A percentile compares a stretch with the other conserved stretches of the same genome.
Evolutionary conservation across 805 yeast species (phyloP).

Genomic region (Metschnikowia lunata): DNA sequence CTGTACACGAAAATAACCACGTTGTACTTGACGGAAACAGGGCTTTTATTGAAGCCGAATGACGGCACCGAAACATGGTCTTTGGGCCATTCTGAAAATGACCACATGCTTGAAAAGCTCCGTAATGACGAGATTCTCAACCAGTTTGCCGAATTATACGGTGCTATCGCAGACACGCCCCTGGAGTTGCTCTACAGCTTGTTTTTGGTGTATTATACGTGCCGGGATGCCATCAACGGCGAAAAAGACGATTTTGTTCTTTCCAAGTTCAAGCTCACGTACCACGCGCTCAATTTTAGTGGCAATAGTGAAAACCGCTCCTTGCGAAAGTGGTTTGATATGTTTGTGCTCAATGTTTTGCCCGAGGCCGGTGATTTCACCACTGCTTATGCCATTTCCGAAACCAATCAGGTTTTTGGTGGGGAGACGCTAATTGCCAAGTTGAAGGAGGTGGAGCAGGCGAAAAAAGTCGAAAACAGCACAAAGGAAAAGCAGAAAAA

Average conservation of each 20-base stretch:
- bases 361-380: slow-evolving; percentile 26
- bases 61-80: slow-evolving; percentile 4
- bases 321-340: slow-evolving; percentile 25
- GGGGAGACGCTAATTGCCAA: slow-evolving; percentile 9
- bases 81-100: slow-evolving; percentile 7
- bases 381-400: slow-evolving; percentile 26
- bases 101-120: slow-evolving; percentile 14
- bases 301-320: slow-evolving; percentile 12
- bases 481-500: slow-evolving; percentile 8
- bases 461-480: slow-evolving; percentile 4
- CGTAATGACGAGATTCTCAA: slow-evolving; percentile 17
- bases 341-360: slow-evolving; percentile 33
- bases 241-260: slow-evolving; percentile 9
- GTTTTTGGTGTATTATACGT: slow-evolving; percentile 27
- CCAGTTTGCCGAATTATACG: slow-evolving; percentile 19
- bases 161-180: slow-evolving; percentile 23
- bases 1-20: slow-evolving; percentile 32
- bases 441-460: slow-evolving; percentile 13
- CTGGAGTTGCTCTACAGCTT: slow-evolving; percentile 31
- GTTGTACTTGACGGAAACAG: slow-evolving; percentile 35
- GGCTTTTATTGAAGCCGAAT: slow-evolving; percentile 18
- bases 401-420: slow-evolving; percentile 18
- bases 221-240: slow-evolving; percentile 16
- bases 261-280: slow-evolving; percentile 12
- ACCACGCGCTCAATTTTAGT: slow-evolving; percentile 9